Conservation (phyloP, 2,329 filamentous ascomycete genomes). For the Alternaria solani region DNA sequence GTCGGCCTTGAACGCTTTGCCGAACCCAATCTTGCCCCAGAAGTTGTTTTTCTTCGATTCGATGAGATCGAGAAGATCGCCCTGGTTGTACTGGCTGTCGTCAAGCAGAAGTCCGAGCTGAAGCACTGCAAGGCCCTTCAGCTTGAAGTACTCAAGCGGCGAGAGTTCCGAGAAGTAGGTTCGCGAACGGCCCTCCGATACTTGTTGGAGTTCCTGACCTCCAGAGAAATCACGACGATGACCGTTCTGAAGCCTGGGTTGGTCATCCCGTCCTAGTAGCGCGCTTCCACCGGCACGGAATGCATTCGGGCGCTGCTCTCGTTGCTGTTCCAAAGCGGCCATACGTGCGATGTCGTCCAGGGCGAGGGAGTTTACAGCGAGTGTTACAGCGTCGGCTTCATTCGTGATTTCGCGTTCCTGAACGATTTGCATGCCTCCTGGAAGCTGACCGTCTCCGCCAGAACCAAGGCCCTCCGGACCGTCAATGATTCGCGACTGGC, state of each 20-base stretch:
- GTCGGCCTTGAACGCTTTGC: slow-evolving; percentile 68
- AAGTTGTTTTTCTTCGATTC: slow-evolving; percentile 93
- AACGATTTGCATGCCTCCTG: slow-evolving; percentile 75
- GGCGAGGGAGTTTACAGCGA: slow-evolving; percentile 90
- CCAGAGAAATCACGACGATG: slow-evolving; percentile 72
- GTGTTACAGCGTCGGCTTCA: slow-evolving; percentile 80
- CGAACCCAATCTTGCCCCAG: slow-evolving; percentile 97
- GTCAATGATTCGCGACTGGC: slow-evolving; percentile 92
- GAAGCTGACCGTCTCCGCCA: slow-evolving; percentile 68
- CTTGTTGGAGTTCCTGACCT: slow-evolving; percentile 60
- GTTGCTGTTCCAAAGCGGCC: slow-evolving; percentile 92
- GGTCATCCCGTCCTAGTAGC: slow-evolving; percentile 67
- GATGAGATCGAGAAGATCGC: slow-evolving; percentile 90
- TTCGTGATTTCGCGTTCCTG: slow-evolving; percentile 77
- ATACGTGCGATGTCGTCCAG: slow-evolving; percentile 96
- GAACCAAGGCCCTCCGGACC: slow-evolving; percentile 74
- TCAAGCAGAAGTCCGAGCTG: slow-evolving; percentile 94
- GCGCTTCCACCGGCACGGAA: slow-evolving; percentile 79
- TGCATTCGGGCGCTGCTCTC: slow-evolving; percentile 84
- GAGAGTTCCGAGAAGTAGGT: slow-evolving; percentile 97
- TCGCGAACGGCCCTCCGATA: slow-evolving; percentile 66
- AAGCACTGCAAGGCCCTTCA: slow-evolving; percentile 91
- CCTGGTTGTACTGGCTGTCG: slow-evolving; percentile 88
- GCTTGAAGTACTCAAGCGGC: slow-evolving; percentile 95
- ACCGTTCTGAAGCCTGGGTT: slow-evolving; percentile 72